Evolutionary conservation across 2,329 filamentous ascomycete genomes (phyloP).

Genomic region (Neocatenulostroma microsporum): DNA sequence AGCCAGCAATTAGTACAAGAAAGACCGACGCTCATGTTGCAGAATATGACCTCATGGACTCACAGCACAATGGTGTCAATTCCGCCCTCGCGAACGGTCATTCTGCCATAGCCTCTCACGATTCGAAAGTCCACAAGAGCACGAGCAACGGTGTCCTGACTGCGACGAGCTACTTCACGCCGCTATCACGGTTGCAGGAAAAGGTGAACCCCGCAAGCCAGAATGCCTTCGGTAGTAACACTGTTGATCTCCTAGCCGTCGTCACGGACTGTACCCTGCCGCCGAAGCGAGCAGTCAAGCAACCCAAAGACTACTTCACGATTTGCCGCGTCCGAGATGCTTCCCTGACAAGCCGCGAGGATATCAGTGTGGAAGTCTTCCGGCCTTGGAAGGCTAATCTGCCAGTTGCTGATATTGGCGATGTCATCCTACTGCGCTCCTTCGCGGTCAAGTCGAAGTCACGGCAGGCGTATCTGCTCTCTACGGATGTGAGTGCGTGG

Average conservation of each 20-base stretch:
- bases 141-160: constrained; percentile 31
- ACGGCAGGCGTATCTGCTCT: constrained; percentile 31
- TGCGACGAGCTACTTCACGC: constrained; percentile 38
- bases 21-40: too few relatives aligned
- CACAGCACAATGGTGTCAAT: too few relatives aligned
- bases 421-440: constrained; percentile 37
- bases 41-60: too few relatives aligned
- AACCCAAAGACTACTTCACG: constrained; percentile 39
- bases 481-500: constrained; percentile 39
- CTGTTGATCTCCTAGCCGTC: constrained; percentile 40
- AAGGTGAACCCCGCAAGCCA: constrained; percentile 35
- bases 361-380: constrained; percentile 35
- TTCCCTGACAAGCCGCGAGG: constrained; percentile 13
- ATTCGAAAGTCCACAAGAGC: too few relatives aligned
- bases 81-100: too few relatives aligned
- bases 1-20: too few relatives aligned
- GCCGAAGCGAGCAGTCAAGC: constrained; percentile 33
- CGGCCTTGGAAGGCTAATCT: constrained; percentile 36
- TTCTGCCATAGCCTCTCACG: too few relatives aligned
- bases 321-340: constrained; percentile 35
- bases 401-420: constrained; percentile 34
- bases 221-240: constrained; percentile 19
- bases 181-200: constrained; percentile 33
- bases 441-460: constrained; percentile 38
- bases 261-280: constrained; percentile 29